A percentile compares a stretch with the other conserved stretches of the same genome.
Conservation (phyloP, 1,284 basidiomycete species). For the Tilletia caries region DNA sequence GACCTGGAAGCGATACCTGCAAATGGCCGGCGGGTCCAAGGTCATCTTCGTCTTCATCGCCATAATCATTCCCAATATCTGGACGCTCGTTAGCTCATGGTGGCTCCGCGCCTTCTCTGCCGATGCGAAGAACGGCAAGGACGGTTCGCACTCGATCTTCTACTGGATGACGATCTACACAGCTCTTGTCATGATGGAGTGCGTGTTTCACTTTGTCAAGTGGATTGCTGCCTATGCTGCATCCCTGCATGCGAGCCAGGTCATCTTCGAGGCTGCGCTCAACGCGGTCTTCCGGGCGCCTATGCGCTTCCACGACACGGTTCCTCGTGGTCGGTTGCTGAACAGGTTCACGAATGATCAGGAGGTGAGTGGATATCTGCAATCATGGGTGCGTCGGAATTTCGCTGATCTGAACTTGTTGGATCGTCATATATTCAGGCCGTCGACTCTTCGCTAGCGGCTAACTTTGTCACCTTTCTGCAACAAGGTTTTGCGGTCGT, state of each 20-base stretch:
- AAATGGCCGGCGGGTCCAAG: conserved; percentile 20
- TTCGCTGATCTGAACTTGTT: too few relatives aligned
- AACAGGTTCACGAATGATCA: conserved; percentile 59
- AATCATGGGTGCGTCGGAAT: too few relatives aligned
- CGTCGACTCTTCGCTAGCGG: conserved; percentile 57
- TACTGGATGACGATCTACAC: conserved; percentile 14
- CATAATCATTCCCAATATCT: conserved; percentile 16
- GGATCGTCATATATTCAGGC: too few relatives aligned
- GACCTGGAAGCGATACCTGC: conserved; percentile 28
- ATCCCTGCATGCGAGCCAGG: conserved; percentile 26
- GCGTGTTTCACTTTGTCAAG: conserved; percentile 9
- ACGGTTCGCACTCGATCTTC: not conserved
- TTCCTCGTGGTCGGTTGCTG: conserved; percentile 57
- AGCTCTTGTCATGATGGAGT: not conserved
- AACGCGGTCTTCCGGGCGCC: conserved; percentile 36
- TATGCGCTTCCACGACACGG: conserved; percentile 39
- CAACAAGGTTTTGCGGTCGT: conserved; percentile 20
- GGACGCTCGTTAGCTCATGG: conserved; percentile 22
- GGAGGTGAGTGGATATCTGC: too few relatives aligned
- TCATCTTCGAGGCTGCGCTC: conserved; percentile 38
- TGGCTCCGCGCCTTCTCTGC: conserved; percentile 27
- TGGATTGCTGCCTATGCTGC: conserved; percentile 6
- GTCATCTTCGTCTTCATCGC: conserved; percentile 19
- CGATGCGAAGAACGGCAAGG: not conserved
- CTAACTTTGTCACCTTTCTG: conserved; percentile 19